These are phyloP conservation scores for Annulohypoxylon stygium DNA, from an alignment of 495 filamentous ascomycete species.

Conservation along the genomic window DNA sequence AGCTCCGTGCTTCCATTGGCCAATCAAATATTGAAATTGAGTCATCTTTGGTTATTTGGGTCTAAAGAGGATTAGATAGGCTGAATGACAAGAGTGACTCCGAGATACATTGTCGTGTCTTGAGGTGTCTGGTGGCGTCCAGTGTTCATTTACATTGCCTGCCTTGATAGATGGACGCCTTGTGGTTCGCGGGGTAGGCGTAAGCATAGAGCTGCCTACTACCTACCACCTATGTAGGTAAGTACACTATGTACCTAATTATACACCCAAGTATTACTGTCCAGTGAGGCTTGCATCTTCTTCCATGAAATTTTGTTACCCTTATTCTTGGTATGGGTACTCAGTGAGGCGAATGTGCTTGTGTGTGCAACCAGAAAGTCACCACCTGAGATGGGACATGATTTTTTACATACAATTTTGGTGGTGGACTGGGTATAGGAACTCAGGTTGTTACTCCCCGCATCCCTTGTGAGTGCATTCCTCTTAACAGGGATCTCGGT, in stretches of 20 bases:
- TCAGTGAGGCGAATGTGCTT: constrained; percentile 34
- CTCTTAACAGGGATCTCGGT: constrained; percentile 53
- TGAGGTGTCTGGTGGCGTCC: background rate
- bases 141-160: constrained; percentile 1
- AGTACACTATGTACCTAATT: no score
- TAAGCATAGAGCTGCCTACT: constrained; percentile 19
- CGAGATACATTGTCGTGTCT: constrained; percentile 33
- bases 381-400: constrained; percentile 21
- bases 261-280: background rate
- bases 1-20: constrained; percentile 30
- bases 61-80: constrained; percentile 18
- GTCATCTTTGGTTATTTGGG: constrained; percentile 25
- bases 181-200: constrained; percentile 25
- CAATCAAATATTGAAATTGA: constrained; percentile 42
- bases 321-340: background rate
- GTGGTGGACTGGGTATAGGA: constrained; percentile 29
- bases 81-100: constrained; percentile 35
- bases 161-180: constrained; percentile 18
- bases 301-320: background rate
- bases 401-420: constrained; percentile 26
- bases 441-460: constrained; percentile 32
- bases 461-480: constrained; percentile 29
- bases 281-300: constrained; percentile 23
- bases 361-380: constrained; percentile 29
- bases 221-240: background rate